Base-by-base conservation (phyloP, 2,329 filamentous ascomycete genomes). In the Rugonectria rugulosa region DNA sequence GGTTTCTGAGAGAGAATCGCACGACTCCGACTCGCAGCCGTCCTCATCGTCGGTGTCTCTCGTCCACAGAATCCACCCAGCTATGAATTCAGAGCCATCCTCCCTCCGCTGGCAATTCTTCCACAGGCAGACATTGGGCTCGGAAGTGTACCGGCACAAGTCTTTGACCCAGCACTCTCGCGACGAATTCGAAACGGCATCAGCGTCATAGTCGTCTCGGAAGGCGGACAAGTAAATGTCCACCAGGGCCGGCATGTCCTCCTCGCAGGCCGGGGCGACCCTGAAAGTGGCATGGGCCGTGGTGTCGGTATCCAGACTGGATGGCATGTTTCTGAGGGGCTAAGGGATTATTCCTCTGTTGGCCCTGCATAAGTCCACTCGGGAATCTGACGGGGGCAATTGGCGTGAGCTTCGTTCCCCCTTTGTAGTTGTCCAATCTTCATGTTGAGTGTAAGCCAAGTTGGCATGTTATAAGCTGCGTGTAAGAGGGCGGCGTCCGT, bases 161-260 rank as follows among this genome's bases (percentile, higher is more conserved):
- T 43, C 47, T 17, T 40, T 27, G n/a, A 15, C 47, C 47, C 47
- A 51, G 38, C 12, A 14, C 29, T 43, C 21, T 5, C 47, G 47
- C 14, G 27, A n/a, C 19, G n/a, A 15, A 27, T 41, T 23, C 7
- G 21, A 15, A 17, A 34, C 11, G 4, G 15, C 17, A 2, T 19
- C 29, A 29, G 29, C 40, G 37, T 36, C 38, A 29, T 43, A 42
- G 21, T 51, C 47, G 26, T 43, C 38, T 24, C 31, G 21, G 32
- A 36, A 51, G 20, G 47, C 38, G 15, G 38, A 21, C 15, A 51
- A 15, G 15, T 43, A 51, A 23, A 51, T 36, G 11, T 43, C 38
- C 37, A 51, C 47, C 19, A 51, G 38, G 29, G 47, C 47, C 21
- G 47, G 47, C 11, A 51, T 21, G 15, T 51, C 47, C 6, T 43